Evolutionary conservation across 176 grass and related monocot genomes (phyloP), one percentile per base, ranked within the genome.

Genomic region (Lolium perenne): DNA sequence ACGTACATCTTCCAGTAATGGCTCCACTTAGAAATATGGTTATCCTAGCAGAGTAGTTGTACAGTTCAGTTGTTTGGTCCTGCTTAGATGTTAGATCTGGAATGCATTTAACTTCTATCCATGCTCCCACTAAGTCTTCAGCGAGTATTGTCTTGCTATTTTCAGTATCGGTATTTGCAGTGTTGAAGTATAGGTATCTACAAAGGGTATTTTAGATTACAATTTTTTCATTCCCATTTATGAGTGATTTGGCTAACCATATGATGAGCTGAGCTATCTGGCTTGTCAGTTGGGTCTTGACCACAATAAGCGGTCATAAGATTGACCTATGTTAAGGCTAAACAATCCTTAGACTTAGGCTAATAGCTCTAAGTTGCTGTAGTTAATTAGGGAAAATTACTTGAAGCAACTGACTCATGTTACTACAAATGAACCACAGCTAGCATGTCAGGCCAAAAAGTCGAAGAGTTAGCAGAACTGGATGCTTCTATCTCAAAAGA

Each of bases 391-490:
- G 74, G 79, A 86, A 41, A 54, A 3, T 25, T 85, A 62, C 78
- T 78, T 70, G 57, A 77, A 80, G 55, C 38, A 82, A 38, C 77
- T 90, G 3, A 89, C n/a, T 87, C 51, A 63, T 14, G 58, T 86
- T 43, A 61, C 13, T 78, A 62, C 45, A 58, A 70, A 76, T 89
- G 49, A 71, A 89, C 71, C 26, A 81, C 94, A 99, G 97, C 97
- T 74, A 79, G 82, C 62, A 88, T 94, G 86, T 98, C 97, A 83
- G 97, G 94, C 77, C 86, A 22, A 47, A 92, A 84, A 87, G 25
- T 96, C 62, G 92, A 91, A 11, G 90, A 84, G 8, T 73, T 99
- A 60, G 92, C 92, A 84, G 90, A 96, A 66, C 45, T 94, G 45
- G 80, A 94, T 83, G 69, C 77, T 74, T 50, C 92, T 40, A 83